A percentile compares a stretch with the other conserved stretches of the same genome.
Evolutionary conservation across 495 filamentous ascomycete genomes (phyloP).

Genomic region (Rhizodiscina lignyota): DNA sequence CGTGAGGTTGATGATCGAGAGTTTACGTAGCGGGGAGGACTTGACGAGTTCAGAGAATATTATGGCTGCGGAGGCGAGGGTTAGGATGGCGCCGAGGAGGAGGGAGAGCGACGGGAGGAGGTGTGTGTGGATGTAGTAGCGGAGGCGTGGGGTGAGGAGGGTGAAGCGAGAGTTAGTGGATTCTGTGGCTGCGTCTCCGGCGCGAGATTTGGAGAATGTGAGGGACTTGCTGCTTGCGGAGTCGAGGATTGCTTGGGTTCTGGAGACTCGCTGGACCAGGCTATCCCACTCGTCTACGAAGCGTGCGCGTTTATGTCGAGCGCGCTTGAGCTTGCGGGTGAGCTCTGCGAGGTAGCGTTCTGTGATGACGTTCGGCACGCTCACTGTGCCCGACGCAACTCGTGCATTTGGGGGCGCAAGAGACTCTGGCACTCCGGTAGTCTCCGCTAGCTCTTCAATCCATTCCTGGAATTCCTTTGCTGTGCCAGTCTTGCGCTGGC

Average conservation of each 20-base stretch:
- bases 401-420: constrained; percentile 27
- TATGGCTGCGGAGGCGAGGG: constrained; percentile 61
- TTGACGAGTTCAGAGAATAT: constrained; percentile 89
- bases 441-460: constrained; percentile 82
- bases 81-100: constrained; percentile 43
- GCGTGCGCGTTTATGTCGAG: constrained; percentile 64
- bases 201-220: constrained; percentile 45
- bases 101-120: constrained; percentile 48
- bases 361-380: constrained; percentile 69
- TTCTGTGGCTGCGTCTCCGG: constrained; percentile 13
- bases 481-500: constrained; percentile 67
- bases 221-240: constrained; percentile 65
- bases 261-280: constrained; percentile 51
- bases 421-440: constrained; percentile 48
- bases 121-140: constrained; percentile 59
- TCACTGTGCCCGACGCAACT: constrained; percentile 19
- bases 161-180: constrained; percentile 10
- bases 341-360: constrained; percentile 84
- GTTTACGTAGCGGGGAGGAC: constrained; percentile 47
- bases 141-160: constrained; percentile 70
- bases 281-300: constrained; percentile 78
- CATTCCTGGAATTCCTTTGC: constrained; percentile 73
- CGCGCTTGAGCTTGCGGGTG: constrained; percentile 61
- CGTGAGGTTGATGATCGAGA: constrained; percentile 72
- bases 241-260: constrained; percentile 70